Evolutionary conservation across 2,329 filamentous ascomycete genomes (phyloP).

Genomic region (Emmonsiellopsis sp.): DNA sequence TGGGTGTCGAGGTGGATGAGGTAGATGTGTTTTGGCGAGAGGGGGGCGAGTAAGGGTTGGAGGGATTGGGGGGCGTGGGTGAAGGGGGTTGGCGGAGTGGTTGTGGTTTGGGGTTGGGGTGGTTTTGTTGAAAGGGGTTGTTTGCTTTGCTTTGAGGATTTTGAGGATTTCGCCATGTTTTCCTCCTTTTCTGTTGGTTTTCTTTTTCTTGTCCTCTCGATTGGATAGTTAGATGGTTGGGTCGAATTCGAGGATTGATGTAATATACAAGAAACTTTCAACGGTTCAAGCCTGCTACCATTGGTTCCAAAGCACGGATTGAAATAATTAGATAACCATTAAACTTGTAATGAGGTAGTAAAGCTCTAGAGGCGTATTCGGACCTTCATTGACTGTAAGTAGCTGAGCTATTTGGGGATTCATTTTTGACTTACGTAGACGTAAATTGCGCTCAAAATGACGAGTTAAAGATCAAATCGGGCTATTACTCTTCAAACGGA

Average conservation of each 20-base stretch:
- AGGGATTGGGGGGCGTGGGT: conserved; percentile 54
- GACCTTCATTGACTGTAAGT: not conserved
- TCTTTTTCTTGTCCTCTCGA: too few relatives aligned
- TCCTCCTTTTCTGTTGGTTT: not conserved
- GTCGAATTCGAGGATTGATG: too few relatives aligned
- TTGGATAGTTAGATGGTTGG: too few relatives aligned
- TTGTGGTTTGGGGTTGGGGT: conserved; percentile 44
- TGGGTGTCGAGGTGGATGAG: conserved; percentile 72
- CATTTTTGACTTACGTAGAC: not conserved
- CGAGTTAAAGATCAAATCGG: not conserved
- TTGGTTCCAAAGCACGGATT: too few relatives aligned
- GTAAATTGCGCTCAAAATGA: too few relatives aligned
- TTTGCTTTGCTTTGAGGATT: conserved; percentile 5
- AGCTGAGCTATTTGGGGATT: not conserved
- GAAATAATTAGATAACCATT: too few relatives aligned
- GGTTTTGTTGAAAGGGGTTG: conserved; percentile 57
- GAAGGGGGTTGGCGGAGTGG: conserved; percentile 51
- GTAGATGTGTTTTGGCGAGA: conserved; percentile 65
- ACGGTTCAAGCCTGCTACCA: too few relatives aligned
- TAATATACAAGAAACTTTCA: too few relatives aligned
- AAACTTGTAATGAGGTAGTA: too few relatives aligned
- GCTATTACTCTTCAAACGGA: not conserved
- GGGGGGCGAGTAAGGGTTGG: conserved; percentile 53
- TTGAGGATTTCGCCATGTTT: conserved; percentile 27
- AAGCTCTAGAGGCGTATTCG: not conserved